Percentiles rank a stretch among this genome's conserved stretches.
These are phyloP conservation scores for Fusarium sp. DNA, from an alignment of 2,329 filamentous ascomycete species.

Conservation along the genomic window DNA sequence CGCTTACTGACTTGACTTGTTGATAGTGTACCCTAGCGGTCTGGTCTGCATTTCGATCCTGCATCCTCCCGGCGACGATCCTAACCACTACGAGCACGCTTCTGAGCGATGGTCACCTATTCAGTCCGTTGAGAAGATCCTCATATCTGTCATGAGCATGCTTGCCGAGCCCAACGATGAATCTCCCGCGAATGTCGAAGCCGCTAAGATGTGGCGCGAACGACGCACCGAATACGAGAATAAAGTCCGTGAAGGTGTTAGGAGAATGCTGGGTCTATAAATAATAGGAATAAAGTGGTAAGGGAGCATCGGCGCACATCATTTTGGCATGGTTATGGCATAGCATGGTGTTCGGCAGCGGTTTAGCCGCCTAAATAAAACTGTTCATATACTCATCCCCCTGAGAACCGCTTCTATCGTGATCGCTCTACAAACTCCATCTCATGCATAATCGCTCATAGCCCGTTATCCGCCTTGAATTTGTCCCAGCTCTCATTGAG, in stretches of 20 bases:
- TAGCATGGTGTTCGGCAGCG: slow-evolving; percentile 46
- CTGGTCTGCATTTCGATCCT: slow-evolving; percentile 98
- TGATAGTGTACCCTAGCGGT: slow-evolving; percentile 87
- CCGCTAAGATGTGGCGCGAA: slow-evolving; percentile 96
- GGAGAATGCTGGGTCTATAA: slow-evolving; percentile 79
- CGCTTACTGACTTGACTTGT: neutral
- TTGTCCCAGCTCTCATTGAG: slow-evolving; percentile 80
- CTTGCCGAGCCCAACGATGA: slow-evolving; percentile 96
- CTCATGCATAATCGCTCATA: slow-evolving; percentile 55
- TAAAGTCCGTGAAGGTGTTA: slow-evolving; percentile 84
- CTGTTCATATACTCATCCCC: slow-evolving; percentile 40
- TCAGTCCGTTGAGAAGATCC: slow-evolving; percentile 96
- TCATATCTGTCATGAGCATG: slow-evolving; percentile 98
- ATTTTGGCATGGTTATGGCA: slow-evolving; percentile 32
- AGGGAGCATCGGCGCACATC: slow-evolving; percentile 42
- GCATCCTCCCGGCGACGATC: slow-evolving; percentile 94
- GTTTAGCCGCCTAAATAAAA: slow-evolving; percentile 36
- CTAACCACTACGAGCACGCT: slow-evolving; percentile 97
- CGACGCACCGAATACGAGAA: slow-evolving; percentile 84
- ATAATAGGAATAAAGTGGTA: slow-evolving; percentile 6
- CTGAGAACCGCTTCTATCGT: slow-evolving; percentile 38
- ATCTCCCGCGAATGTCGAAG: slow-evolving; percentile 95
- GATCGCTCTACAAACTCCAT: slow-evolving; percentile 45
- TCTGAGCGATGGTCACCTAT: slow-evolving; percentile 97
- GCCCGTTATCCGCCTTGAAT: slow-evolving; percentile 75